Evolutionary conservation across 1,284 basidiomycete genomes (phyloP), one percentile per base, ranked within the genome.

Genomic region (Marasmius oreades): DNA sequence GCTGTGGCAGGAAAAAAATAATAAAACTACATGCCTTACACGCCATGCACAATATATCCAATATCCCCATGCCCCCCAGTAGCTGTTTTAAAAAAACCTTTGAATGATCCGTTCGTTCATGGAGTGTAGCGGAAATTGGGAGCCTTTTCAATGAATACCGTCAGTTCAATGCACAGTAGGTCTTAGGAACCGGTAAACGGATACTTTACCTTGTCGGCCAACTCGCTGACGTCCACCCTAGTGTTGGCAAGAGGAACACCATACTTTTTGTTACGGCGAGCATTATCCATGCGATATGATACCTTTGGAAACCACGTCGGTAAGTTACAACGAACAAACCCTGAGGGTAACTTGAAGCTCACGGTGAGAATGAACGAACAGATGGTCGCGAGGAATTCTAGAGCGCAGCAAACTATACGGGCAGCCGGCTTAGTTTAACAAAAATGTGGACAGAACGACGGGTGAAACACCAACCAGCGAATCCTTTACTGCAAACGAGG

Each of bases 231-330:
- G 61, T 90, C 82, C 14, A 90, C 84, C 8, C 72, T 77, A 2
- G 73, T 74, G 56, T 80, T 70, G 0, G 69, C 72, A 47, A 73
- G 67, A 0, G 78, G 78, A 55, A 75, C 76, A 4, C 88, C 88
- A 59, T 84, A 81, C 20, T 73, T 61, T 47, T 67, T 70, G 63
- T 90, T 77, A 39, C 86, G 74, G 10, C 73, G 71, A 11, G 74
- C 73, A 60, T 90, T 90, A 26, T 89, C 86, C 61, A 70, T 61
- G 37, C 80, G 78, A 64, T 86, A 90, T 2, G 82, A 86, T 6
- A 80, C 66, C 86, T n/a, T 88, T 54, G 16, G 44, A 37, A 10
- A 47, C 33, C n/a, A n/a, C 34, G 53, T 33, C 7, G 44, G 43
- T 44, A 43, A 12, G 22, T 20, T n/a, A n/a, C 12, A 18, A 39